These are phyloP conservation scores for Talaromyces adpressus DNA, from an alignment of 495 filamentous ascomycete species.

Conservation along the genomic window DNA sequence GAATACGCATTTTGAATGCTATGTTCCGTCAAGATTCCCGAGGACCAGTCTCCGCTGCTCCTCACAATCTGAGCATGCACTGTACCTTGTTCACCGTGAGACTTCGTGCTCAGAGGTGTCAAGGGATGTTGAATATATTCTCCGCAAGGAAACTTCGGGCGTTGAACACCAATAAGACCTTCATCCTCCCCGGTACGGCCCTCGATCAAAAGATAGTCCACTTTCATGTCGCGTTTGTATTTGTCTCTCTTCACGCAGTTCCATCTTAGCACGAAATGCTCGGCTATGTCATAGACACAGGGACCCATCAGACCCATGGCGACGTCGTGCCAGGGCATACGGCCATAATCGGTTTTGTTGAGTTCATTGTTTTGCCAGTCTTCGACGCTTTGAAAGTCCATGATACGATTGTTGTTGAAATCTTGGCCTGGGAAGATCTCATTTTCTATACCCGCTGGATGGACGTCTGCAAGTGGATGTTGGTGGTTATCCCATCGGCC, in stretches of 20 bases:
- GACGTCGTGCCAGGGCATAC: slow-evolving; percentile 98
- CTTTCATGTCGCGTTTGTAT: slow-evolving; percentile 76
- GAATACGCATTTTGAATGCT: slow-evolving; percentile 90
- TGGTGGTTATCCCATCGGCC: slow-evolving; percentile 86
- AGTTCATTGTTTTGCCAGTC: slow-evolving; percentile 92
- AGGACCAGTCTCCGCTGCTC: slow-evolving; percentile 91
- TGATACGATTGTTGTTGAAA: slow-evolving; percentile 90
- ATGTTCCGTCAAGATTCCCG: slow-evolving; percentile 80
- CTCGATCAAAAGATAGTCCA: slow-evolving; percentile 76
- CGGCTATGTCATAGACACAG: slow-evolving; percentile 88
- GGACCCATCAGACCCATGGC: slow-evolving; percentile 84
- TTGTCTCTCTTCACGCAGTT: slow-evolving; percentile 97
- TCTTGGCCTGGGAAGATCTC: slow-evolving; percentile 95
- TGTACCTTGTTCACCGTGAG: slow-evolving; percentile 56
- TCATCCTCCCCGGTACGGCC: slow-evolving; percentile 77
- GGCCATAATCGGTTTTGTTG: slow-evolving; percentile 84
- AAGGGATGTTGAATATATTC: slow-evolving; percentile 80
- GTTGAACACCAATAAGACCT: slow-evolving; percentile 78
- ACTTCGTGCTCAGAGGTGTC: slow-evolving; percentile 46
- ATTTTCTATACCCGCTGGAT: slow-evolving; percentile 71
- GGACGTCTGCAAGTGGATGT: slow-evolving; percentile 80
- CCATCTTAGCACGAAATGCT: slow-evolving; percentile 94
- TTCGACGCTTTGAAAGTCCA: slow-evolving; percentile 87
- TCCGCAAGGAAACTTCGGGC: slow-evolving; percentile 78
- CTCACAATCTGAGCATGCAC: slow-evolving; percentile 78